phyloP scores from a whole-genome alignment of 257 asterid genomes.

The Solanum appendiculatum region DNA sequence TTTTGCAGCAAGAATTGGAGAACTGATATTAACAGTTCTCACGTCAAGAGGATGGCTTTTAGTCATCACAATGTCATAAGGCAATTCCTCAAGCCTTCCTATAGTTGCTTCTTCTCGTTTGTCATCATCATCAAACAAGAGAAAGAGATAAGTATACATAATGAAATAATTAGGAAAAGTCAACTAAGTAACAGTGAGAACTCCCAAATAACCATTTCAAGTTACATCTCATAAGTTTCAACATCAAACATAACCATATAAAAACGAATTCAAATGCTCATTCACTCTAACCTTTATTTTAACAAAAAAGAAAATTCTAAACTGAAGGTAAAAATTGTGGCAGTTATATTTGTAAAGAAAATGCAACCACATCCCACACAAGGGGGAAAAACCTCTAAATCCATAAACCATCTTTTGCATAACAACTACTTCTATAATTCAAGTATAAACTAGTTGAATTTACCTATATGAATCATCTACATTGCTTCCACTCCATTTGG shows the following conservation, averaged over 20 bases:
- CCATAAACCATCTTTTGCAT: neutral
- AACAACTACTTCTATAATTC: neutral
- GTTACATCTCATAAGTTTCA: neutral
- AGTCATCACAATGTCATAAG: conserved; percentile 18
- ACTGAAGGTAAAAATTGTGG: neutral
- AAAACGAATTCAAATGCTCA: no score
- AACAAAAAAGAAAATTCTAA: neutral
- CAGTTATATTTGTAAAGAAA: neutral
- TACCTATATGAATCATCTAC: neutral
- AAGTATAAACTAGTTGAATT: no score
- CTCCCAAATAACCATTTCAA: neutral
- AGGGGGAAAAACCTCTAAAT: neutral
- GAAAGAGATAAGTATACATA: neutral
- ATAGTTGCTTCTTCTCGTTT: conserved; percentile 49
- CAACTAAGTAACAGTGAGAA: neutral
- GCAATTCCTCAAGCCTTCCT: conserved; percentile 55
- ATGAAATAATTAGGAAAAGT: neutral
- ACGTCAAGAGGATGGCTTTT: conserved; percentile 21
- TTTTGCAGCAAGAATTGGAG: conserved; percentile 80
- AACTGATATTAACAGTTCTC: conserved; percentile 60
- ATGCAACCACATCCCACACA: neutral
- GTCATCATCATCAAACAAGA: conserved; percentile 31
- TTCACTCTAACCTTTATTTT: neutral
- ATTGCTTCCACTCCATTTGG: neutral
- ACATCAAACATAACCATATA: neutral